phyloP scores from a whole-genome alignment of 1,139 yeast species.

The Saccharomyces hybrid region DNA sequence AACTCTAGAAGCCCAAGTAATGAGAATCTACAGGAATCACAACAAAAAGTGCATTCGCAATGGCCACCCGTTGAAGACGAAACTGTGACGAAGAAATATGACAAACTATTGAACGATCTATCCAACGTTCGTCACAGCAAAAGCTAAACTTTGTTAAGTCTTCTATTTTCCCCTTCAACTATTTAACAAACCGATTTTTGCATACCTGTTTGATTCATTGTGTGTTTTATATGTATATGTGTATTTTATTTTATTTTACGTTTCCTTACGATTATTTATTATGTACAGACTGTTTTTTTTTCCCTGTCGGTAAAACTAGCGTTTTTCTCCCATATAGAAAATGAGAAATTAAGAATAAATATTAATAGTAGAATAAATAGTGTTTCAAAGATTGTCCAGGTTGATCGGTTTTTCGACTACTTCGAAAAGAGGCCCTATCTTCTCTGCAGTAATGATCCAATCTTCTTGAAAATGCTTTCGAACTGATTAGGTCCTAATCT shows the following conservation, averaged over 20 bases:
- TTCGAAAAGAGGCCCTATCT: neutral
- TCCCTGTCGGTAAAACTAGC: too few relatives aligned
- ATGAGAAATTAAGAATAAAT: neutral
- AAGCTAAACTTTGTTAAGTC: conserved; percentile 6
- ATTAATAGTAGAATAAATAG: neutral
- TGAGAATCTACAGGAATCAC: neutral
- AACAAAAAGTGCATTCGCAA: neutral
- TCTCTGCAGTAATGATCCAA: neutral
- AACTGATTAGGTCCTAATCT: neutral
- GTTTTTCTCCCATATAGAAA: neutral
- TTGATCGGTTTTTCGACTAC: neutral
- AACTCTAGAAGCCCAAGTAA: conserved; percentile 2
- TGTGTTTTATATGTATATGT: neutral
- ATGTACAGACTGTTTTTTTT: too few relatives aligned
- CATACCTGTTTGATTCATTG: too few relatives aligned
- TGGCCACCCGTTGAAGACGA: conserved; percentile 14
- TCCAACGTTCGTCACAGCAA: conserved; percentile 50
- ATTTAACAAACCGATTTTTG: neutral
- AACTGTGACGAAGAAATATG: conserved; percentile 58
- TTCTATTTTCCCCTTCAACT: too few relatives aligned
- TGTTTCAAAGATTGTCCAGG: neutral
- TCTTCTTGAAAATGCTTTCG: conserved; percentile 1
- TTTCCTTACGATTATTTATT: too few relatives aligned
- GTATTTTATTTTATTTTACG: neutral
- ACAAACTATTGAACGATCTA: conserved; percentile 58